Percentiles rank a stretch among this genome's conserved stretches.
Evolutionary conservation across 345 rosid species (phyloP).

Genomic region (Populus tremula): DNA sequence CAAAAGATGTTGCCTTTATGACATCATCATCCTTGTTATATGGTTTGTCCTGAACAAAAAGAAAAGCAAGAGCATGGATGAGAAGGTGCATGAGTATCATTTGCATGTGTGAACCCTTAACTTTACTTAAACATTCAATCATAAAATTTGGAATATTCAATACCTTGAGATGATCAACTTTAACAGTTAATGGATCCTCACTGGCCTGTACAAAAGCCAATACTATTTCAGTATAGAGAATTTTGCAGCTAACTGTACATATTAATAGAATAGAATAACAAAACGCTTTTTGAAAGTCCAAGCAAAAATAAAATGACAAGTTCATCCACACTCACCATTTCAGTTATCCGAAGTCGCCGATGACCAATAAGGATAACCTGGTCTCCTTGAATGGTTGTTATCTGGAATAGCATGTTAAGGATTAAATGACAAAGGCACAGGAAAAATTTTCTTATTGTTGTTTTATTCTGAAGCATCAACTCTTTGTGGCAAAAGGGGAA

Average conservation of each 20-base stretch:
- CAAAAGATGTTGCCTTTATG: constrained; percentile 86
- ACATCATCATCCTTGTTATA: constrained; percentile 94
- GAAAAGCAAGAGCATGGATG: not conserved
- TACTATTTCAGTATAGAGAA: constrained; percentile 15
- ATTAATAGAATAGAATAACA: not conserved
- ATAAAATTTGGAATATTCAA: constrained; percentile 4
- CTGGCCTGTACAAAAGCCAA: constrained; percentile 53
- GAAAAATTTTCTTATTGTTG: not conserved
- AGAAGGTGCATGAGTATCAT: not conserved
- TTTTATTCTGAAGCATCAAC: not conserved
- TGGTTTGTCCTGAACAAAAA: constrained; percentile 64
- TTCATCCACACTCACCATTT: constrained; percentile 61
- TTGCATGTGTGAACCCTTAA: not conserved
- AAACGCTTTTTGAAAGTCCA: not conserved
- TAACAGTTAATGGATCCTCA: constrained; percentile 91
- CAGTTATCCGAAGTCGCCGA: constrained; percentile 83
- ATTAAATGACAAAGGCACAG: not conserved
- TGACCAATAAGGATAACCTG: constrained; percentile 94
- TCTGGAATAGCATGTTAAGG: constrained; percentile 44
- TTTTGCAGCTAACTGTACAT: not conserved
- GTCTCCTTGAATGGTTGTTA: constrained; percentile 83
- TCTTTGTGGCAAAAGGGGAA: not conserved
- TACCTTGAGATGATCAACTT: constrained; percentile 97
- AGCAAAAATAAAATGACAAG: not conserved
- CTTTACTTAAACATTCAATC: not conserved